A percentile compares a stretch with the other conserved stretches of the same genome.
These are phyloP conservation scores for Tephrocybe rancida DNA, from an alignment of 768 basidiomycete genomes.

Conservation along the genomic window DNA sequence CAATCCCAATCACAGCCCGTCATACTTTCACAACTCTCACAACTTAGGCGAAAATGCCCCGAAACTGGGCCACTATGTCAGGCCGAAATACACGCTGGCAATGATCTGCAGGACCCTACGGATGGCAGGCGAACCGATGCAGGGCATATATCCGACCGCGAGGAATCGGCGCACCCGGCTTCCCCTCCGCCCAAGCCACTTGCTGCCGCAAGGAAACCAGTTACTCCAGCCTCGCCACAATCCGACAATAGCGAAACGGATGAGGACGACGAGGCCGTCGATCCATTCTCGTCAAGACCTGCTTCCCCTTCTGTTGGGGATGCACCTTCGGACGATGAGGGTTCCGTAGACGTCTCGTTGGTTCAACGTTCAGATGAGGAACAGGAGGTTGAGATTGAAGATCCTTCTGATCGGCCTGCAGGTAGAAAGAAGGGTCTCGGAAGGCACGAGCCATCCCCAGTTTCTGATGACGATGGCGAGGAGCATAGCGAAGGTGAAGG, in stretches of 20 bases:
- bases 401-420: background rate
- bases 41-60: background rate
- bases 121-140: background rate
- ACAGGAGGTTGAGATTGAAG: background rate
- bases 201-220: background rate
- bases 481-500: background rate
- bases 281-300: background rate
- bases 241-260: background rate
- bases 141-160: too few species aligned
- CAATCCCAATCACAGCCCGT: conserved; percentile 28
- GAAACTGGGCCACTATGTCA: background rate
- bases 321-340: background rate
- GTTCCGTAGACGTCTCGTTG: background rate
- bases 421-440: background rate
- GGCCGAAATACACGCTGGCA: background rate
- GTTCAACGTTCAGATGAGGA: background rate
- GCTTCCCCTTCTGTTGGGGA: background rate
- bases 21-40: conserved; percentile 19
- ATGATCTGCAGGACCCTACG: too few species aligned
- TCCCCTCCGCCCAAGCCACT: background rate
- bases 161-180: too few species aligned
- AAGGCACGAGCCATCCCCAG: background rate
- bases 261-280: background rate
- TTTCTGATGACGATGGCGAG: background rate
- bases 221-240: background rate